These are phyloP conservation scores for Blakeslea trispora DNA, from an alignment of 371 early-diverging fungal species.

Conservation along the genomic window DNA sequence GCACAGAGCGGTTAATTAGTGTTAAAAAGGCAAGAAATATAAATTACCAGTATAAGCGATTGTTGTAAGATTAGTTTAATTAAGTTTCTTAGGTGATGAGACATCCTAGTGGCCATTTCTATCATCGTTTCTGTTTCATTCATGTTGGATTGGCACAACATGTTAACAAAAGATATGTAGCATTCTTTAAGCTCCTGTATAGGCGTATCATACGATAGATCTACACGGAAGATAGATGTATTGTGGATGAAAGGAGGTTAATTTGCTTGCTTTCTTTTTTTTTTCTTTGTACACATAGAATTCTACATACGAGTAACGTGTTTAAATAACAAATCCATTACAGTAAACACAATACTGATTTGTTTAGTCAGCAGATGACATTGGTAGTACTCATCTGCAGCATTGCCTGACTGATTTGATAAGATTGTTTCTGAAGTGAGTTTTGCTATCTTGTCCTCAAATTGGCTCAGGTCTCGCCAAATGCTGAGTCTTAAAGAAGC, in stretches of 20 bases:
- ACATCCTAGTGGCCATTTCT: slow-evolving; percentile 8
- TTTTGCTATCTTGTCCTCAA: slow-evolving; percentile 88
- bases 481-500: slow-evolving; percentile 78
- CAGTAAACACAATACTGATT: slow-evolving; percentile 82
- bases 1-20: not conserved
- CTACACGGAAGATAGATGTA: slow-evolving; percentile 3
- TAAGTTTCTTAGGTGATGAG: slow-evolving; percentile 17
- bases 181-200: slow-evolving; percentile 14
- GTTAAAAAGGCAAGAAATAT: not conserved
- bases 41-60: slow-evolving; percentile 21
- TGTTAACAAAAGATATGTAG: slow-evolving; percentile 13
- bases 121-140: slow-evolving; percentile 2
- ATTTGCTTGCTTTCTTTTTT: slow-evolving; percentile 60
- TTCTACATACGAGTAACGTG: slow-evolving; percentile 14
- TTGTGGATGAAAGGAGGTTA: slow-evolving; percentile 24
- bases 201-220: slow-evolving; percentile 16
- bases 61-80: slow-evolving; percentile 21
- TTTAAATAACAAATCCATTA: slow-evolving; percentile 61
- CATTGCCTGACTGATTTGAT: slow-evolving; percentile 71
- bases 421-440: slow-evolving; percentile 88
- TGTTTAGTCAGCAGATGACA: slow-evolving; percentile 82
- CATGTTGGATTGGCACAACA: slow-evolving; percentile 7
- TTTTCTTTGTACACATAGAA: not conserved
- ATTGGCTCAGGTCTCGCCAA: slow-evolving; percentile 81
- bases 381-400: slow-evolving; percentile 71